Conservation (phyloP, 805 yeast species). For the Debaryomyces tyrocola region DNA sequence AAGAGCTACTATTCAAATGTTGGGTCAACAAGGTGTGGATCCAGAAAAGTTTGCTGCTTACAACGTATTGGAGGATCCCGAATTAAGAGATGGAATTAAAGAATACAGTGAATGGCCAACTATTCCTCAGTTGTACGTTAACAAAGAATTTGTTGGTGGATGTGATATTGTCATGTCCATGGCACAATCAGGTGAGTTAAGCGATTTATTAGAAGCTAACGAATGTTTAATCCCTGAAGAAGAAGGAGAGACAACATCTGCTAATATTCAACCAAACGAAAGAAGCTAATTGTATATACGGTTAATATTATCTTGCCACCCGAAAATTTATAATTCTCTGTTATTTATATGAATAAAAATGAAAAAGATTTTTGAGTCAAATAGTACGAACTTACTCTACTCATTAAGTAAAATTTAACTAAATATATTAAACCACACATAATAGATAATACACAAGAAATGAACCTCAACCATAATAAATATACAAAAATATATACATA, state of each 20-base stretch:
- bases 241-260: conserved; percentile 37
- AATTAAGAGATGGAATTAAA: conserved; percentile 91
- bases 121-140: conserved; percentile 91
- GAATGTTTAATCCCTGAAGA: conserved; percentile 81
- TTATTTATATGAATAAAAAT: too few relatives aligned
- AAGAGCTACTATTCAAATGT: conserved; percentile 86
- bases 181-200: conserved; percentile 89
- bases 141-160: conserved; percentile 93
- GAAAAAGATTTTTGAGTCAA: too few relatives aligned
- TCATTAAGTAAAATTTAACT: background rate
- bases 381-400: too few relatives aligned
- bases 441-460: background rate
- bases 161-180: conserved; percentile 91
- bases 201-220: conserved; percentile 77
- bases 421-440: background rate
- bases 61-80: conserved; percentile 92
- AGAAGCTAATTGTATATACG: conserved; percentile 20
- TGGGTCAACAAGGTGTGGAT: conserved; percentile 97
- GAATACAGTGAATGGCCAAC: conserved; percentile 98
- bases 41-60: conserved; percentile 96
- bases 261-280: conserved; percentile 37
- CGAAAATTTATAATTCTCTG: too few relatives aligned
- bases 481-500: background rate
- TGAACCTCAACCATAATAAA: background rate
- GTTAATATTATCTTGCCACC: background rate